These are phyloP conservation scores for Spergularia bocconei DNA, from an alignment of 148 eudicot species.

Conservation along the genomic window DNA sequence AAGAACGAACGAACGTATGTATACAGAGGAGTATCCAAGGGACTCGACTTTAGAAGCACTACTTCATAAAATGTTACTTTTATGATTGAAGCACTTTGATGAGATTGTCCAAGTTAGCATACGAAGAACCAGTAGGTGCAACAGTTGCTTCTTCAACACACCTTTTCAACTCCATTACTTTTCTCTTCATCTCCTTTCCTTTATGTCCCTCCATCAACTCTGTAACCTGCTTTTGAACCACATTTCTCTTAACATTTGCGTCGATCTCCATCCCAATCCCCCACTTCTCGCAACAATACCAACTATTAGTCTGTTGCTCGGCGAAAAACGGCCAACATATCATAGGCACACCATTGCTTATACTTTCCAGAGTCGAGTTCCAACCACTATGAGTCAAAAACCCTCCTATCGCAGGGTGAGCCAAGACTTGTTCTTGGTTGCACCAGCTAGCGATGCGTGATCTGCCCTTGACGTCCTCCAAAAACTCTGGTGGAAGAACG, in stretches of 20 bases:
- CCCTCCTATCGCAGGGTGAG: conserved; percentile 29
- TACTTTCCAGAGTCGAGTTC: conserved; percentile 31
- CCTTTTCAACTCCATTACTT: conserved; percentile 20
- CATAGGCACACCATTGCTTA: conserved; percentile 29
- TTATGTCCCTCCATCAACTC: conserved; percentile 32
- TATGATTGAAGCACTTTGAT: conserved; percentile 16
- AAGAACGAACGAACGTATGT: too few species aligned
- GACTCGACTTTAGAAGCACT: background rate
- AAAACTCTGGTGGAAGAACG: conserved; percentile 25
- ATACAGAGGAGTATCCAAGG: too few species aligned
- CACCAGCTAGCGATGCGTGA: conserved; percentile 28
- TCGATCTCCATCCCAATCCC: conserved; percentile 36
- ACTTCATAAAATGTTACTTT: background rate
- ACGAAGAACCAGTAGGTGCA: conserved; percentile 26
- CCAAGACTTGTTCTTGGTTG: conserved; percentile 32
- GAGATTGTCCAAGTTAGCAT: conserved; percentile 16
- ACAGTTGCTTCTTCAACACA: conserved; percentile 23
- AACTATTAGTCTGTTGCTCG: conserved; percentile 37
- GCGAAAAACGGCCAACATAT: conserved; percentile 41
- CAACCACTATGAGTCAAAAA: conserved; percentile 39
- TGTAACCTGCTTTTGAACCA: conserved; percentile 29
- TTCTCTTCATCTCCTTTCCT: conserved; percentile 31
- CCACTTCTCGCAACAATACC: conserved; percentile 33
- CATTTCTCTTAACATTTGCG: conserved; percentile 23
- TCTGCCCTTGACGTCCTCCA: conserved; percentile 19